Evolutionary conservation across 1,284 basidiomycete species (phyloP).

Genomic region (Rhizopogon hawkerae): DNA sequence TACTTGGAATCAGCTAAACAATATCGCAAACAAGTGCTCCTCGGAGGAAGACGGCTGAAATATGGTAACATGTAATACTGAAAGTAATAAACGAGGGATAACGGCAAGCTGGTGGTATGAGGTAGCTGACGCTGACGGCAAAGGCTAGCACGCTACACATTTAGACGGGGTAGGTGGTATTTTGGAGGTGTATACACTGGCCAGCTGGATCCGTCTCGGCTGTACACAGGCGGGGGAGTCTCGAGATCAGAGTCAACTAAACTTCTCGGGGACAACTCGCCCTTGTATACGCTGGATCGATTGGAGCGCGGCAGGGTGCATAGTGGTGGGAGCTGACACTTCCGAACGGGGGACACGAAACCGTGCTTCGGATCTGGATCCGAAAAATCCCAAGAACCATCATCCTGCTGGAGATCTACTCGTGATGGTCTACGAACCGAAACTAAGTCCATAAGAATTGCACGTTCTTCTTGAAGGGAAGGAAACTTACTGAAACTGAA

Average conservation of each 20-base stretch:
- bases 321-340: slow-evolving; percentile 1
- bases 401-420: slow-evolving; percentile 14
- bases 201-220: slow-evolving; percentile 11
- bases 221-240: slow-evolving; percentile 22
- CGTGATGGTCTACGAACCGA: slow-evolving; percentile 22
- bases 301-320: slow-evolving; percentile 4
- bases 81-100: neutral
- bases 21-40: neutral
- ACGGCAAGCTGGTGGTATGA: neutral
- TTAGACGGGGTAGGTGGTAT: neutral
- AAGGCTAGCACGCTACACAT: neutral
- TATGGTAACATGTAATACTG: neutral
- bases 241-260: slow-evolving; percentile 15
- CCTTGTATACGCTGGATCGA: slow-evolving; percentile 19
- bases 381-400: slow-evolving; percentile 26
- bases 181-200: neutral
- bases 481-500: slow-evolving; percentile 21
- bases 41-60: neutral
- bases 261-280: slow-evolving; percentile 9
- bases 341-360: slow-evolving; percentile 5
- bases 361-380: slow-evolving; percentile 20
- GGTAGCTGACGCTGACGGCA: neutral
- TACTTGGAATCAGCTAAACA: neutral
- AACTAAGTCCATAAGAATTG: neutral
- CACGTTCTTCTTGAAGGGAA: neutral